These are phyloP conservation scores for Epichloe aotearoae DNA, from an alignment of 2,329 filamentous ascomycete genomes.

Conservation along the genomic window DNA sequence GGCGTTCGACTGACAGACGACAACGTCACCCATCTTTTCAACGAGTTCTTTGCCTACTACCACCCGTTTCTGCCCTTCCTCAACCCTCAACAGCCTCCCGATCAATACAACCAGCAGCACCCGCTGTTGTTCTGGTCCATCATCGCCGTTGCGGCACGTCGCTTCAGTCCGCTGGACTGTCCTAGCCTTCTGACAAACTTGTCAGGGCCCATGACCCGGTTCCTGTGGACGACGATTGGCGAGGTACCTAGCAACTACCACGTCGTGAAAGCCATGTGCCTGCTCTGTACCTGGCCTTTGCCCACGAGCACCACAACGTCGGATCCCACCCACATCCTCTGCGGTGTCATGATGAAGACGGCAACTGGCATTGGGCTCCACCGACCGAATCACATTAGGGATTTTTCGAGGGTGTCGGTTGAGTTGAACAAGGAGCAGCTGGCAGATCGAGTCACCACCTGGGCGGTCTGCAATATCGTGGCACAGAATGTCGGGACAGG, in stretches of 20 bases:
- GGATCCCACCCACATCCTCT: slow-evolving; percentile 70
- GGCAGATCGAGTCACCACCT: slow-evolving; percentile 64
- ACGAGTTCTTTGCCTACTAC: slow-evolving; percentile 62
- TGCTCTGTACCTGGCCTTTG: slow-evolving; percentile 71
- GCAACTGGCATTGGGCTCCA: slow-evolving; percentile 75
- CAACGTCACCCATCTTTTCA: slow-evolving; percentile 51
- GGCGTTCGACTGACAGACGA: slow-evolving; percentile 51
- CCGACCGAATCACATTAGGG: slow-evolving; percentile 67
- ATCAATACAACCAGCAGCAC: slow-evolving; percentile 65
- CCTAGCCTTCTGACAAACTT: slow-evolving; percentile 53
- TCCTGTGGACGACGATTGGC: slow-evolving; percentile 66
- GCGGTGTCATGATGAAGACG: slow-evolving; percentile 76
- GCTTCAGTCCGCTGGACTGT: slow-evolving; percentile 44
- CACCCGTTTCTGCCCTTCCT: slow-evolving; percentile 70
- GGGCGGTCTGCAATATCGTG: slow-evolving; percentile 77
- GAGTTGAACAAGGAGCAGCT: slow-evolving; percentile 69
- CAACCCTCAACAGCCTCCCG: slow-evolving; percentile 50
- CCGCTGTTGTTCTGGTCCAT: slow-evolving; percentile 79
- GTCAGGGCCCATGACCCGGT: slow-evolving; percentile 52
- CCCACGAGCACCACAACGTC: slow-evolving; percentile 70
- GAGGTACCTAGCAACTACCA: slow-evolving; percentile 68
- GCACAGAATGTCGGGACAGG: slow-evolving; percentile 72
- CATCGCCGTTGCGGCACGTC: slow-evolving; percentile 59
- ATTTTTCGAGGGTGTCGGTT: slow-evolving; percentile 64
- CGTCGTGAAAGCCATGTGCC: slow-evolving; percentile 67